Base-by-base conservation (phyloP, 1,139 yeast species). In the Taphrina confusa region DNA sequence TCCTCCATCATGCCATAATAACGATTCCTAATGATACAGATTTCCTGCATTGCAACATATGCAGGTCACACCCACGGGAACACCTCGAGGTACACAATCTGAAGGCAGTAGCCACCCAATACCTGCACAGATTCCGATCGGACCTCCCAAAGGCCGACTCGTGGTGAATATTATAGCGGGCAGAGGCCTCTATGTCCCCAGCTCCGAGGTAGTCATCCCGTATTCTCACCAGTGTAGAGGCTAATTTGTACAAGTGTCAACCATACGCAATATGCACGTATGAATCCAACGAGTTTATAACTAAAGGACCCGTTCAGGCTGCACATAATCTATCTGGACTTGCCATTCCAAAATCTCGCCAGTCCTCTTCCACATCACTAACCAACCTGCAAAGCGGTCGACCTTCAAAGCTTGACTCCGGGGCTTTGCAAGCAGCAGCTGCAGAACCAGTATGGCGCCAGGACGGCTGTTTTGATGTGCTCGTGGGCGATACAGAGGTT, bases 401-500 rank as follows among this genome's bases (percentile, higher is more conserved):
- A 25, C 55, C 54, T 14, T 63, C 61, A 50, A 58, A 56, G 51
- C 62, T 23, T 57, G 62, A 23, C 47, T 49, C 55, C 23, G 31
- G 40, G 40, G 57, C 54, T 22, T 66, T 67, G 46, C 68, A 57
- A 56, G 67, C 68, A 47, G 76, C 76, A 57, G 76, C 82, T 22
- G 73, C 85, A 25, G 85, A 84, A 70, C 95, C 95, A 6, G 76
- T 80, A 37, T 90, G 97, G 96, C 85, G 87, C 70, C 95, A 90
- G 71, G 89, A 87, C 69, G 94, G 97, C 8, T 82, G 82, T 28
- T 92, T 92, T 70, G 98, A 92, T 72, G 96, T 92, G 56, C 83
- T 89, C 44, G 65, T 70, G 46, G 94, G 92, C 23, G 82, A 85
- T 39, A 85, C 94, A 0, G 92, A 86, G 70, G 78, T 92, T 65